Evolutionary conservation across 2,329 filamentous ascomycete genomes (phyloP), one percentile per base, ranked within the genome.

Genomic region (Cryphonectria radicalis): DNA sequence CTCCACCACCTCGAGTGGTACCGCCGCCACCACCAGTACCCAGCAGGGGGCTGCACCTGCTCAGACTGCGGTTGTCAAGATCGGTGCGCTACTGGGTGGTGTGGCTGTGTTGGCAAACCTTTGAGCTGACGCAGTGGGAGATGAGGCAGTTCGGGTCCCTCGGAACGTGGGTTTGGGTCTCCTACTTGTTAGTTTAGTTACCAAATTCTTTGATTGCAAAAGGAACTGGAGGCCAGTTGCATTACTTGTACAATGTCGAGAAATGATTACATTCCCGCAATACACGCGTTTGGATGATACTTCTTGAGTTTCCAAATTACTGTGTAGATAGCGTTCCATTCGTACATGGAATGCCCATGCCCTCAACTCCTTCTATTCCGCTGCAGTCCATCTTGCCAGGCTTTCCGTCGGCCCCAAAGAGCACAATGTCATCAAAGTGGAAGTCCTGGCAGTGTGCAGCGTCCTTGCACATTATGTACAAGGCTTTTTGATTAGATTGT

Each of bases 341-440:
- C n/a, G 75, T 76, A 53, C 75, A 76, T 10, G 73, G 67, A 57
- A 75, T 71, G 10, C 75, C 75, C 74, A 76, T 76, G 5, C 71
- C 72, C 17, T 69, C 63, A 6, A 74, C 72, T 4, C 73, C 73
- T 25, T 76, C 69, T 22, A 76, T 66, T 3, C 75, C 73, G 19
- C 73, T 74, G 66, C 75, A 76, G 40, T 75, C 75, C 72, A 75
- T 75, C 60, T 74, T 59, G 14, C 73, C 75, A 8, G 73, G 63
- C 17, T 72, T 50, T 6, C 75, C 74, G 28, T 74, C 62, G 40
- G 74, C 73, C 22, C 72, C 74, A 37, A 66, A 63, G 25, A 76
- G 66, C 35, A 73, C 63, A 53, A 76, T 71, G n/a, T 74, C 53
- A 28, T 46, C 42, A 46, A 76, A 74, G 53, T 72, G 71, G 50